phyloP scores from a whole-genome alignment of 805 yeast genomes.

The Danielia reshetovae region DNA sequence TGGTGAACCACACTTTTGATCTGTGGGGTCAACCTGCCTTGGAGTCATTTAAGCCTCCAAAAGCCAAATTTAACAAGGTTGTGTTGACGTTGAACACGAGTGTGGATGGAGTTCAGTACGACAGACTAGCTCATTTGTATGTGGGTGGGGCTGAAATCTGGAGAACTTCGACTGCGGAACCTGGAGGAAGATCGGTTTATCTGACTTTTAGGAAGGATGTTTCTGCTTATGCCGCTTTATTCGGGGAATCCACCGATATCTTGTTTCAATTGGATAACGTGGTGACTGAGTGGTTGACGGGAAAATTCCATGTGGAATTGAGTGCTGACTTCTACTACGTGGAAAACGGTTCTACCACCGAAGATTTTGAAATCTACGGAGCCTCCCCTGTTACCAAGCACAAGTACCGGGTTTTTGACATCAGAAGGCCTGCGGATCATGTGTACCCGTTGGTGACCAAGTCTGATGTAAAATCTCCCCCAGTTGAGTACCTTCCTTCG shows the following conservation, averaged over 20 bases:
- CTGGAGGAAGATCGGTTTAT: slow-evolving; percentile 43
- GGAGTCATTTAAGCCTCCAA: slow-evolving; percentile 41
- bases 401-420: slow-evolving; percentile 22
- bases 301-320: slow-evolving; percentile 54
- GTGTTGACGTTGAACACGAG: slow-evolving; percentile 53
- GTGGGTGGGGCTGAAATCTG: slow-evolving; percentile 65
- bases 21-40: slow-evolving; percentile 58
- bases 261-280: slow-evolving; percentile 63
- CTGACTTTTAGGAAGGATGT: slow-evolving; percentile 61
- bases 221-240: slow-evolving; percentile 49
- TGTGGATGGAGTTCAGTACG: slow-evolving; percentile 55
- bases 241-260: slow-evolving; percentile 39
- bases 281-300: slow-evolving; percentile 50
- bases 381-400: slow-evolving; percentile 1
- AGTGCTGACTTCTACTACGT: slow-evolving; percentile 47
- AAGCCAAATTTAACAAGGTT: slow-evolving; percentile 48
- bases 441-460: slow-evolving; percentile 34
- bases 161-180: slow-evolving; percentile 71
- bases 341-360: not conserved
- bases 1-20: slow-evolving; percentile 51
- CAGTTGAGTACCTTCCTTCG: slow-evolving; percentile 44
- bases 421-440: slow-evolving; percentile 34
- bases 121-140: slow-evolving; percentile 60
- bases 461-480: slow-evolving; percentile 27
- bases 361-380: not conserved